A percentile compares a stretch with the other conserved stretches of the same genome.
Evolutionary conservation across 306 rosid genomes (phyloP).

Genomic region (Betula pendula): DNA sequence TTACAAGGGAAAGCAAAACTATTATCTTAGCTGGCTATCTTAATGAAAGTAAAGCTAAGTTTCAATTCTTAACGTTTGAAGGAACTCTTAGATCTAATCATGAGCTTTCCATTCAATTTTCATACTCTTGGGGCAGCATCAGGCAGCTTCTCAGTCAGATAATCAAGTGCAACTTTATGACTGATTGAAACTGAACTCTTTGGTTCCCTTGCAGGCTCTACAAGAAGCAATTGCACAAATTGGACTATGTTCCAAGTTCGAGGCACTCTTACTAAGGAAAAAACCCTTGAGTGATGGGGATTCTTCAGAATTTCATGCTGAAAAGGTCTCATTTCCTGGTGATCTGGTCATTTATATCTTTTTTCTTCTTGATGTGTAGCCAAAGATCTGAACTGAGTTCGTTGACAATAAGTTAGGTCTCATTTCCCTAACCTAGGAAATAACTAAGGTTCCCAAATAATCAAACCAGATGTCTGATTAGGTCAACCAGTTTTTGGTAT

Average conservation of each 20-base stretch:
- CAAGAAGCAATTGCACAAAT: constrained; percentile 54
- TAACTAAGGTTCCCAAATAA: constrained; percentile 9
- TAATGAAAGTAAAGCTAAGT: neutral
- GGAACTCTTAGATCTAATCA: constrained; percentile 8
- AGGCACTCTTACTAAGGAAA: constrained; percentile 70
- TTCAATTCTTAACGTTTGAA: neutral
- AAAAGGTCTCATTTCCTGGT: constrained; percentile 58
- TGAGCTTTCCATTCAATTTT: constrained; percentile 11
- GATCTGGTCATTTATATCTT: constrained; percentile 20
- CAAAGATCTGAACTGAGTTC: neutral
- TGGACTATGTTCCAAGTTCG: constrained; percentile 59
- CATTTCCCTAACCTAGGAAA: constrained; percentile 21
- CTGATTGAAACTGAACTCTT: constrained; percentile 1
- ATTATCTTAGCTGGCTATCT: neutral
- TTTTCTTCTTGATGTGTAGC: constrained; percentile 8
- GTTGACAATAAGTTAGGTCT: neutral
- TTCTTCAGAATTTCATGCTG: constrained; percentile 61
- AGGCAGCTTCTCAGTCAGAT: constrained; percentile 16
- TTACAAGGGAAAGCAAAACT: neutral
- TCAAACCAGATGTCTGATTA: constrained; percentile 3
- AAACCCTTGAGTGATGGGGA: constrained; percentile 62
- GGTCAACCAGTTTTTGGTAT: constrained; percentile 13
- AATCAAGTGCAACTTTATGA: neutral
- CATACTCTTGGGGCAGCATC: constrained; percentile 3
- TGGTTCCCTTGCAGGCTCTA: constrained; percentile 54